Evolutionary conservation across 2,329 filamentous ascomycete genomes (phyloP).

Genomic region (Cercospora sojina): DNA sequence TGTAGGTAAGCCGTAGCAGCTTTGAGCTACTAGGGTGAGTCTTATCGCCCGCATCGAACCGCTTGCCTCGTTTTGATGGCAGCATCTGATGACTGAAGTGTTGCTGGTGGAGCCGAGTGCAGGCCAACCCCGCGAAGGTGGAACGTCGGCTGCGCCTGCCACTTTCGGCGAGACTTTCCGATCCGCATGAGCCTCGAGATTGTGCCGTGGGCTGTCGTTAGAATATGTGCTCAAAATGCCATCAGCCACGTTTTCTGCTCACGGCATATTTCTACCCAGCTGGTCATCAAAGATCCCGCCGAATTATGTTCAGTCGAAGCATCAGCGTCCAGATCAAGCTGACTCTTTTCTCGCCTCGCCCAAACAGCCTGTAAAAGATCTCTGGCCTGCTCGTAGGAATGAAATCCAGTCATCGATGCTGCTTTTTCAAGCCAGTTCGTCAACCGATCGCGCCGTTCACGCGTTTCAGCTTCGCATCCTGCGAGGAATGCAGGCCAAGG

Average conservation of each 20-base stretch:
- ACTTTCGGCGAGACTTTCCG: neutral
- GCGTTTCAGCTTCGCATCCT: constrained; percentile 41
- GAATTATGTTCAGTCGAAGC: neutral
- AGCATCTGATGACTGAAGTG: neutral
- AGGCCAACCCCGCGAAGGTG: neutral
- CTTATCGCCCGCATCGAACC: neutral
- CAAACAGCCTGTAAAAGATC: constrained; percentile 9
- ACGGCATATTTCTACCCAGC: constrained; percentile 14
- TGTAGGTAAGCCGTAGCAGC: neutral
- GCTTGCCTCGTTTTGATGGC: neutral
- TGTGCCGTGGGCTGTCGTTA: neutral
- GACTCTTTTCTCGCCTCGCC: constrained; percentile 3
- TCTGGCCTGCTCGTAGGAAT: constrained; percentile 7
- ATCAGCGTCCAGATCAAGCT: neutral
- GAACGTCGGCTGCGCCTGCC: neutral
- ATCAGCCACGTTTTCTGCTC: constrained; percentile 15
- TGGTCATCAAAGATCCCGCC: neutral
- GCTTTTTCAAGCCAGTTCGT: constrained; percentile 7
- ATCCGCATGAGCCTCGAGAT: neutral
- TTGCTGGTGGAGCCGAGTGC: neutral
- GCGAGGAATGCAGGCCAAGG: constrained; percentile 45
- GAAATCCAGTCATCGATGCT: constrained; percentile 5
- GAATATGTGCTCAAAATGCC: constrained; percentile 13
- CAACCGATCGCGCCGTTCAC: constrained; percentile 5
- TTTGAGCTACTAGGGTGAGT: neutral